Conservation (phyloP, 2,329 filamentous ascomycete species). For the Teratosphaeria zuluensis region DNA sequence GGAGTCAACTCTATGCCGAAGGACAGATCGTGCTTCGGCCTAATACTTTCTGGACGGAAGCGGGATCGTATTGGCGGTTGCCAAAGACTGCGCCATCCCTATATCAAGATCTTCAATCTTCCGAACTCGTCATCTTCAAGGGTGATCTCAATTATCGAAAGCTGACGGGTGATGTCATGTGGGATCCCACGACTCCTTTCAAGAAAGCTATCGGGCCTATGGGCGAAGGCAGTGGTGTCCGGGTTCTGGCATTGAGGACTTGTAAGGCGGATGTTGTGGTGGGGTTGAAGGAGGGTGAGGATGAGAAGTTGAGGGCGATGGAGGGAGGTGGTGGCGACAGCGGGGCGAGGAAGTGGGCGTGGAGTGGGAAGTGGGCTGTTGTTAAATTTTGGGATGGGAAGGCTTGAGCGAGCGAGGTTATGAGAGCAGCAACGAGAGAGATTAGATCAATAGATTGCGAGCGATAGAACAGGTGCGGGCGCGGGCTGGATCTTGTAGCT, state of each 20-base stretch:
- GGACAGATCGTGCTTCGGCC: slow-evolving; percentile 75
- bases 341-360: slow-evolving; percentile 71
- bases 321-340: slow-evolving; percentile 10
- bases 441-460: too few species aligned
- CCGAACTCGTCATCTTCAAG: slow-evolving; percentile 90
- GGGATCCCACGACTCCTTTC: slow-evolving; percentile 85
- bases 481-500: too few species aligned
- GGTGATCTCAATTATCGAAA: slow-evolving; percentile 96
- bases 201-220: slow-evolving; percentile 74
- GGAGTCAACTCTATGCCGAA: slow-evolving; percentile 69
- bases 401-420: too few species aligned
- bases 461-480: too few species aligned
- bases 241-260: slow-evolving; percentile 77
- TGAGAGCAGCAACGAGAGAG: too few species aligned
- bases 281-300: slow-evolving; percentile 68
- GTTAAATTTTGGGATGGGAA: slow-evolving; percentile 72
- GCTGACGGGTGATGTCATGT: slow-evolving; percentile 75
- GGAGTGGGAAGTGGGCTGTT: slow-evolving; percentile 96
- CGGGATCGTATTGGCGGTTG: slow-evolving; percentile 80
- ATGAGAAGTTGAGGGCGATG: slow-evolving; percentile 32
- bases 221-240: slow-evolving; percentile 70
- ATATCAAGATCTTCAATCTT: slow-evolving; percentile 66
- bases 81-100: slow-evolving; percentile 59
- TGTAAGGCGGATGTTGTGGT: slow-evolving; percentile 97
- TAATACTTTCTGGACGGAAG: slow-evolving; percentile 84